Percentiles rank a stretch among this genome's conserved stretches.
phyloP scores from a whole-genome alignment of 768 basidiomycete species.

The Hypsizygus marmoreus region DNA sequence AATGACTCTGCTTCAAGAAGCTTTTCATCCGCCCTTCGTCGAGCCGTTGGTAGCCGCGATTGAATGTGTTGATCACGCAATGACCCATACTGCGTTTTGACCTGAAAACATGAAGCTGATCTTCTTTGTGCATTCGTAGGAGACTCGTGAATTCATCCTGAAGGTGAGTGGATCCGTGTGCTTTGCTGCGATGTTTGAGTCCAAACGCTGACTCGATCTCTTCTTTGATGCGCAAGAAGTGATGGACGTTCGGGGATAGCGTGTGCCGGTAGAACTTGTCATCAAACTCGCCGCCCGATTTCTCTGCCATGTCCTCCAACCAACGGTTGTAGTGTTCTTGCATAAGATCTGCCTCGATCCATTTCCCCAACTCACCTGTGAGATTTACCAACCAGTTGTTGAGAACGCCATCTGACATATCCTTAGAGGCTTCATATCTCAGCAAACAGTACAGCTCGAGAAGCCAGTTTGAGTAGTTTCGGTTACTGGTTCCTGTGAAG shows the following conservation, averaged over 20 bases:
- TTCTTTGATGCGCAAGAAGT: slow-evolving; percentile 23
- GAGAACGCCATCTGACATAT: slow-evolving; percentile 18
- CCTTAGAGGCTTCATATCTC: slow-evolving; percentile 21
- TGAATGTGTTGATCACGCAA: slow-evolving; percentile 14
- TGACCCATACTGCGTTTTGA: slow-evolving; percentile 18
- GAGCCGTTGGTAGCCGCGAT: slow-evolving; percentile 11
- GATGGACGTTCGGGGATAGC: slow-evolving; percentile 24
- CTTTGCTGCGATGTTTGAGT: slow-evolving; percentile 8
- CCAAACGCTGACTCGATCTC: slow-evolving; percentile 19
- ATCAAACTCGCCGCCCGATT: slow-evolving; percentile 22
- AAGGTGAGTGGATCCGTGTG: slow-evolving; percentile 20
- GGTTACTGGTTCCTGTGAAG: slow-evolving; percentile 24
- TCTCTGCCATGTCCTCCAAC: slow-evolving; percentile 19
- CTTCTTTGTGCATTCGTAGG: slow-evolving; percentile 14
- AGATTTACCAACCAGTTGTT: slow-evolving; percentile 27
- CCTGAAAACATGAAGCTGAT: slow-evolving; percentile 20
- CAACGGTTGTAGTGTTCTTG: slow-evolving; percentile 27
- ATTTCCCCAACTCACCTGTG: slow-evolving; percentile 17
- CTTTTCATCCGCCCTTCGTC: neutral
- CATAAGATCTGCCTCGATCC: slow-evolving; percentile 18
- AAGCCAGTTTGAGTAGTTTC: slow-evolving; percentile 21
- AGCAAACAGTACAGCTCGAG: slow-evolving; percentile 26
- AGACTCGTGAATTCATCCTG: slow-evolving; percentile 18
- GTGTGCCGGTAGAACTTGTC: slow-evolving; percentile 19
- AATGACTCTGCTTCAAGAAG: neutral